These are phyloP conservation scores for Metarhizium brunneum DNA, from an alignment of 2,329 filamentous ascomycete species.

Conservation along the genomic window DNA sequence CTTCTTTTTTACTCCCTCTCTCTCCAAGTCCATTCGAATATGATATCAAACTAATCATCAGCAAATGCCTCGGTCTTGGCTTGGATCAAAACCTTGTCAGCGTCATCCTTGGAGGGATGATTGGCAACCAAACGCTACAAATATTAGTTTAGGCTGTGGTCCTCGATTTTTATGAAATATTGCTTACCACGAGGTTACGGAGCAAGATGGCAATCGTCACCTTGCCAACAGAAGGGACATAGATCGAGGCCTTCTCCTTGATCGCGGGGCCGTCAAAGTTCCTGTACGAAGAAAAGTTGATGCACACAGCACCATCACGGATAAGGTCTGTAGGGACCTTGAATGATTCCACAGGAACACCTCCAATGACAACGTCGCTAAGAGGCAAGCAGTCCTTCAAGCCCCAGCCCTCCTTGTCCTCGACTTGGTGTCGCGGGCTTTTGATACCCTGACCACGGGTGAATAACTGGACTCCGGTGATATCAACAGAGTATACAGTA, in stretches of 20 bases:
- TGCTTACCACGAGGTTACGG: slow-evolving; percentile 74
- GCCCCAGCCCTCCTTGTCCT: slow-evolving; percentile 70
- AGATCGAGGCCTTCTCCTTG: slow-evolving; percentile 94
- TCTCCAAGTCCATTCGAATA: background rate
- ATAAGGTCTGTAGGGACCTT: slow-evolving; percentile 81
- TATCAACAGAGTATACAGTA: slow-evolving; percentile 87
- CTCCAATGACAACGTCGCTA: slow-evolving; percentile 90
- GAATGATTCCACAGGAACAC: slow-evolving; percentile 79
- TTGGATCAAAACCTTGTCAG: slow-evolving; percentile 23
- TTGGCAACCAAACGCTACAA: slow-evolving; percentile 43
- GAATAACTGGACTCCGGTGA: slow-evolving; percentile 86
- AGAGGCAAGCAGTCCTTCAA: slow-evolving; percentile 74
- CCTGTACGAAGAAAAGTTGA: slow-evolving; percentile 94
- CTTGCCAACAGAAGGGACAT: slow-evolving; percentile 94
- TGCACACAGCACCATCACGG: slow-evolving; percentile 88
- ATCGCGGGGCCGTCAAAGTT: slow-evolving; percentile 81
- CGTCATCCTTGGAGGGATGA: slow-evolving; percentile 29
- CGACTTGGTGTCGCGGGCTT: slow-evolving; percentile 76
- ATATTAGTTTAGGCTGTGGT: slow-evolving; percentile 14
- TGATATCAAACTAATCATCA: slow-evolving; percentile 19
- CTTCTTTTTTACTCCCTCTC: background rate
- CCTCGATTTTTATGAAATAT: background rate
- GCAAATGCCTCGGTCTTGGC: slow-evolving; percentile 33
- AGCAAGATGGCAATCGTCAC: slow-evolving; percentile 90
- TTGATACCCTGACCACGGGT: slow-evolving; percentile 81